Conservation (phyloP, 1,139 yeast species). For the Scheffersomyces insectosa region DNA sequence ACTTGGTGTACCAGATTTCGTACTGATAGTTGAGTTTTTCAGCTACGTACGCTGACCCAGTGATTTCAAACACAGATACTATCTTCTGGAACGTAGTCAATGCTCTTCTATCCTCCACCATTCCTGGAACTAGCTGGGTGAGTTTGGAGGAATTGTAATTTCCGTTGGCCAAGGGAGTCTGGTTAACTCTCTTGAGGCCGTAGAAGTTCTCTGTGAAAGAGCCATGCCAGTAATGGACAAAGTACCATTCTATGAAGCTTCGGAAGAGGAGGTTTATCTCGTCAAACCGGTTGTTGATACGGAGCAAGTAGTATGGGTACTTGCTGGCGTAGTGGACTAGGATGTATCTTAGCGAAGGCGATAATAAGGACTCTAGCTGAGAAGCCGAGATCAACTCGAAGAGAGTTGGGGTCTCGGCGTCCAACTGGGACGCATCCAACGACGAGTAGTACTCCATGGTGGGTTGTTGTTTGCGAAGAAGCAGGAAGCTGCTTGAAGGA, state of each 20-base stretch:
- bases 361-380: constrained; percentile 73
- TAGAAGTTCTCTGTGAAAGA: constrained; percentile 91
- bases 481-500: no score
- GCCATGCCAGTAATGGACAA: constrained; percentile 74
- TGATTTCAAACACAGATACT: constrained; percentile 62
- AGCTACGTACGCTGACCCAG: constrained; percentile 66
- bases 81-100: constrained; percentile 55
- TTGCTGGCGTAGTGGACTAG: constrained; percentile 79
- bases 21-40: constrained; percentile 69
- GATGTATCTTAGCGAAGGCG: constrained; percentile 82
- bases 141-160: constrained; percentile 35
- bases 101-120: constrained; percentile 56
- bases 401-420: constrained; percentile 74
- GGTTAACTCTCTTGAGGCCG: constrained; percentile 71
- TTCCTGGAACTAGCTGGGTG: constrained; percentile 45
- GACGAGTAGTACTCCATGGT: constrained; percentile 82
- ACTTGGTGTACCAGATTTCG: constrained; percentile 63
- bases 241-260: constrained; percentile 73
- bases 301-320: constrained; percentile 69
- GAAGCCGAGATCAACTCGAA: constrained; percentile 81
- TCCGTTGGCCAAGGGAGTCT: constrained; percentile 35
- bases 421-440: constrained; percentile 72
- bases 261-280: constrained; percentile 66
- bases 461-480: background rate
- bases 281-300: constrained; percentile 70